Percentiles rank a stretch among this genome's conserved stretches.
Conservation (phyloP, 2,329 filamentous ascomycete species). For the Trichoderma gracile region DNA sequence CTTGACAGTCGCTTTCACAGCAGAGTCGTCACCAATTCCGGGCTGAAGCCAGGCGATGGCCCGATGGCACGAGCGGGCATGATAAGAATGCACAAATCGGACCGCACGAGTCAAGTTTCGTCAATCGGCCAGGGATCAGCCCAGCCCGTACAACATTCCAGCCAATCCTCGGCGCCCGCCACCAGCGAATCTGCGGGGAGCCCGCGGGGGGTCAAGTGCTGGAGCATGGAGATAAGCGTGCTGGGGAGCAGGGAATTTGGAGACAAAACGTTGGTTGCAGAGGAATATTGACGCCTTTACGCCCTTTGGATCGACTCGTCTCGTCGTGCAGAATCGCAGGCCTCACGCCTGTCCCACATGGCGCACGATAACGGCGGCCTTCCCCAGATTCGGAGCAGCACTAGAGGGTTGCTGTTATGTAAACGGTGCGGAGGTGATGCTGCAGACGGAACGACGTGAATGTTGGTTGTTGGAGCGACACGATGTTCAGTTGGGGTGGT, state of each 20-base stretch:
- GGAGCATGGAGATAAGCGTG: conserved; percentile 16
- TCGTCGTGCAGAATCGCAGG: not conserved
- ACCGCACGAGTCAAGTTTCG: conserved; percentile 10
- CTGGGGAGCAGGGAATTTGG: not conserved
- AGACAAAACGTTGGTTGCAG: not conserved
- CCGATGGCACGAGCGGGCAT: not conserved
- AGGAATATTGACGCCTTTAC: not conserved
- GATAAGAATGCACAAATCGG: conserved; percentile 13
- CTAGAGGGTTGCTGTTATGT: conserved; percentile 21
- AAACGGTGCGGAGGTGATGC: conserved; percentile 7
- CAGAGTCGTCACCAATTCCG: not conserved
- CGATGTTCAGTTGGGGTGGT: not conserved
- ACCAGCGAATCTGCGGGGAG: conserved; percentile 12
- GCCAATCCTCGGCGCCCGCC: conserved; percentile 14
- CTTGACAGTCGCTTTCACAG: not conserved
- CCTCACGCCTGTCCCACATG: conserved; percentile 11
- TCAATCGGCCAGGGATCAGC: conserved; percentile 2
- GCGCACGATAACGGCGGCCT: conserved; percentile 16
- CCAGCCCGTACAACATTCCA: not conserved
- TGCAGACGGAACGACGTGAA: too few species aligned
- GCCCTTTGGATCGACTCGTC: not conserved
- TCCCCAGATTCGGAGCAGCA: conserved; percentile 18
- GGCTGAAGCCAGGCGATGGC: conserved; percentile 8
- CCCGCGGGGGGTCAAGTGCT: not conserved
- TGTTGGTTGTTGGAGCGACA: too few species aligned